A percentile compares a stretch with the other conserved stretches of the same genome.
These are phyloP conservation scores for Spinacia oleracea DNA, from an alignment of 179 eudicot species.

Conservation along the genomic window DNA sequence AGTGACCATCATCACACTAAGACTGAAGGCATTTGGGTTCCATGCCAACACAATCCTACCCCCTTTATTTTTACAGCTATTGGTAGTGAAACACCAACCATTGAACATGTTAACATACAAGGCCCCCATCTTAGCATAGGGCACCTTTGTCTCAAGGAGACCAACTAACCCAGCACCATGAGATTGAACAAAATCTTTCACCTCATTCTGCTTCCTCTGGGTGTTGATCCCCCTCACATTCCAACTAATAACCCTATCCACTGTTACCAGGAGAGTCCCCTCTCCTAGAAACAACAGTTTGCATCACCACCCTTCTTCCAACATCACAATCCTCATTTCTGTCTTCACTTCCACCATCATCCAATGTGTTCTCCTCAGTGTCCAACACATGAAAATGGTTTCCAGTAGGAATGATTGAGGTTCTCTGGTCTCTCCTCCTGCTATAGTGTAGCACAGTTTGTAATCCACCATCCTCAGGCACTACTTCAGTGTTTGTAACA, in stretches of 20 bases:
- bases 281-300: no score
- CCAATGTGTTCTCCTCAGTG: no score
- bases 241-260: neutral
- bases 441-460: no score
- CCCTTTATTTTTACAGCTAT: neutral
- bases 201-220: neutral
- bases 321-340: no score
- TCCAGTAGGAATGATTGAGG: no score
- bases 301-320: no score
- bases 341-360: no score
- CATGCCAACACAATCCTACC: neutral
- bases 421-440: no score
- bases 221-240: neutral
- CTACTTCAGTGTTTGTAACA: no score
- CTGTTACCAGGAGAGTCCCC: neutral
- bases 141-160: neutral
- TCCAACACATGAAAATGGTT: no score
- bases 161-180: neutral
- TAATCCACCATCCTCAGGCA: no score
- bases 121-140: neutral
- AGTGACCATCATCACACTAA: neutral
- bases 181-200: neutral
- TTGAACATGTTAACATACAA: neutral
- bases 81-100: neutral
- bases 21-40: neutral